Percentiles rank a stretch among this genome's conserved stretches.
These are phyloP conservation scores for Fonsecaea pedrosoi DNA, from an alignment of 2,329 filamentous ascomycete genomes.

Conservation along the genomic window DNA sequence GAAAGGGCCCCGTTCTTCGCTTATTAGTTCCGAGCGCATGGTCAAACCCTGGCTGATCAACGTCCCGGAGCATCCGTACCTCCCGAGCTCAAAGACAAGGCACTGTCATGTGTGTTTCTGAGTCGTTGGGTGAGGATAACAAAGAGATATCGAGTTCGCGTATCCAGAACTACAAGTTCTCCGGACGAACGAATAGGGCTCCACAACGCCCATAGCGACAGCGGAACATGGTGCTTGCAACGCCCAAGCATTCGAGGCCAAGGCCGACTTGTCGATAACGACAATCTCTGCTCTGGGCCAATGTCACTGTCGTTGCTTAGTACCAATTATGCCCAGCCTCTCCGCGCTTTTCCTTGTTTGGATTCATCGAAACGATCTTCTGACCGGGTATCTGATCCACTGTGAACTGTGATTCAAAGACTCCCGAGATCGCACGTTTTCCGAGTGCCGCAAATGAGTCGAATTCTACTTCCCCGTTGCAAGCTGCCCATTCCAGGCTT, in stretches of 20 bases:
- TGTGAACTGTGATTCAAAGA: constrained; percentile 64
- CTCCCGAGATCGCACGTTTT: constrained; percentile 62
- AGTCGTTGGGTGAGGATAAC: neutral
- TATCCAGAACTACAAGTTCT: neutral
- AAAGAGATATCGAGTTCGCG: neutral
- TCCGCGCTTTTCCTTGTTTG: constrained; percentile 59
- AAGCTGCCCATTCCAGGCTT: constrained; percentile 63
- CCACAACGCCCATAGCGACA: neutral
- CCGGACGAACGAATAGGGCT: neutral
- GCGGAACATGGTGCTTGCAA: neutral
- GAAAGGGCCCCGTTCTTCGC: neutral
- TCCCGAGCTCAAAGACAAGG: neutral
- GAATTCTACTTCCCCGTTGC: constrained; percentile 57
- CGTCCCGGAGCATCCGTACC: neutral
- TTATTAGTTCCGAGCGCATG: neutral
- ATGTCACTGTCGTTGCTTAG: constrained; percentile 45
- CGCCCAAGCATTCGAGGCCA: neutral
- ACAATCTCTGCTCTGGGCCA: neutral
- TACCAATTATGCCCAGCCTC: constrained; percentile 67
- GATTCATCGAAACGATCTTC: constrained; percentile 65
- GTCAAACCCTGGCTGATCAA: neutral
- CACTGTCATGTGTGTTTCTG: neutral
- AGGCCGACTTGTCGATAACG: neutral
- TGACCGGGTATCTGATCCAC: constrained; percentile 63
- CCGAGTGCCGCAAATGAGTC: constrained; percentile 63